Percentiles rank a stretch among this genome's conserved stretches.
Conservation (phyloP, 2,329 filamentous ascomycete species). For the Orbilia ellipsospora region DNA sequence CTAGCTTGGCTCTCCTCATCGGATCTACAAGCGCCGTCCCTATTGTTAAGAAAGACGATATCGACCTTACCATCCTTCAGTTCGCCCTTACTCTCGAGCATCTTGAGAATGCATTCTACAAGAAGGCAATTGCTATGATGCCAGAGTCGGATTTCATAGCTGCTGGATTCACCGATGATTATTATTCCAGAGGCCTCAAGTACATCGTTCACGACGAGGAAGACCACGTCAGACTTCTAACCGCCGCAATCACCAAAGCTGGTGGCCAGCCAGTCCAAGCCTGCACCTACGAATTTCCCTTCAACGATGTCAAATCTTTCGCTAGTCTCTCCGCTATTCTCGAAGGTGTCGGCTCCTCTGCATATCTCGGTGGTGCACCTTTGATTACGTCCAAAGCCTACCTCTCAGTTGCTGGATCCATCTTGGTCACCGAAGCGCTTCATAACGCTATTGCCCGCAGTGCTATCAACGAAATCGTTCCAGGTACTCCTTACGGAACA, state of each 20-base stretch:
- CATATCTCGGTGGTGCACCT: conserved; percentile 73
- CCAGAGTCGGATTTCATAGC: conserved; percentile 67
- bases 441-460: conserved; percentile 73
- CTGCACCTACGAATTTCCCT: conserved; percentile 70
- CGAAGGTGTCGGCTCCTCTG: conserved; percentile 70
- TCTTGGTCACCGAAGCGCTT: conserved; percentile 74
- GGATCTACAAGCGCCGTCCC: conserved; percentile 25
- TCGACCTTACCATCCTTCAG: conserved; percentile 33
- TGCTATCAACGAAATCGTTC: conserved; percentile 66
- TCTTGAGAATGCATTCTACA: conserved; percentile 73
- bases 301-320: conserved; percentile 66
- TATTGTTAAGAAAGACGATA: conserved; percentile 29
- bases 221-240: conserved; percentile 70
- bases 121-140: conserved; percentile 70
- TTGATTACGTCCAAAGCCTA: conserved; percentile 70
- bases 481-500: conserved; percentile 71
- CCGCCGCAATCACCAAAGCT: conserved; percentile 64
- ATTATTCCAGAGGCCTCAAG: conserved; percentile 69
- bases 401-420: conserved; percentile 71
- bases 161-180: conserved; percentile 67
- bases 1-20: conserved; percentile 21
- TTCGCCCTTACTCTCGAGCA: conserved; percentile 63
- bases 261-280: conserved; percentile 67
- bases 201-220: conserved; percentile 70
- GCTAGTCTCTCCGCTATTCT: conserved; percentile 68